Evolutionary conservation across 1,284 basidiomycete genomes (phyloP).

Genomic region (Sanguinoderma infundibulare): DNA sequence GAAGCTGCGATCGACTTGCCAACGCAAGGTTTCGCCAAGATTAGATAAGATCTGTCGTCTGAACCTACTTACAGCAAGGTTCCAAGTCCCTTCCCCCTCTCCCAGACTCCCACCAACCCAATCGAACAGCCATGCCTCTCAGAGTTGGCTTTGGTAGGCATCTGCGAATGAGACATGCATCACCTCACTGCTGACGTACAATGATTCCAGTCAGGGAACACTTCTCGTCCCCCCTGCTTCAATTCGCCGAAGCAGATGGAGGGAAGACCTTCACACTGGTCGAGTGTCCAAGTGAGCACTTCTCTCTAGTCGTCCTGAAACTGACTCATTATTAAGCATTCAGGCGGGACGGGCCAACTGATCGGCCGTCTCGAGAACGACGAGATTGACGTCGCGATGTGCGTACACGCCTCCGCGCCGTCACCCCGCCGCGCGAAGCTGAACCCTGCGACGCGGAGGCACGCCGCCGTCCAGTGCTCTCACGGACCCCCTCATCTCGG

Average conservation of each 20-base stretch:
- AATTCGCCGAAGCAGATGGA: constrained; percentile 68
- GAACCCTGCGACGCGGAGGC: neutral
- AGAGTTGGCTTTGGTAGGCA: constrained; percentile 37
- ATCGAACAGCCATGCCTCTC: constrained; percentile 28
- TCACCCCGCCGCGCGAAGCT: neutral
- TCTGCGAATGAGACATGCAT: neutral
- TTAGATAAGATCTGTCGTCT: constrained; percentile 18
- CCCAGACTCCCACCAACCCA: neutral
- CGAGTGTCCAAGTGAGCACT: constrained; percentile 83
- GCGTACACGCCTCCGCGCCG: constrained; percentile 29
- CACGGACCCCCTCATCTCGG: constrained; percentile 93
- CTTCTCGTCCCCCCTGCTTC: constrained; percentile 88
- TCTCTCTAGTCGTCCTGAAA: neutral
- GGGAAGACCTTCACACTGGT: constrained; percentile 80
- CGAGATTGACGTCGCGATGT: constrained; percentile 92
- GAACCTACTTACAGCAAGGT: neutral
- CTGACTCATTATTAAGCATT: neutral
- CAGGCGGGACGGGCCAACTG: constrained; percentile 91
- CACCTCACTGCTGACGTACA: neutral
- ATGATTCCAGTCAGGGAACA: constrained; percentile 78
- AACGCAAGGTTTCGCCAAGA: constrained; percentile 5
- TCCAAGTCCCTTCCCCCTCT: neutral
- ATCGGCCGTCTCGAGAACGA: constrained; percentile 82
- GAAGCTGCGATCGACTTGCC: neutral
- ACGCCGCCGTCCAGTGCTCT: constrained; percentile 64